A percentile compares a stretch with the other conserved stretches of the same genome.
Conservation (phyloP, 345 rosid genomes). For the Salix exigua region DNA sequence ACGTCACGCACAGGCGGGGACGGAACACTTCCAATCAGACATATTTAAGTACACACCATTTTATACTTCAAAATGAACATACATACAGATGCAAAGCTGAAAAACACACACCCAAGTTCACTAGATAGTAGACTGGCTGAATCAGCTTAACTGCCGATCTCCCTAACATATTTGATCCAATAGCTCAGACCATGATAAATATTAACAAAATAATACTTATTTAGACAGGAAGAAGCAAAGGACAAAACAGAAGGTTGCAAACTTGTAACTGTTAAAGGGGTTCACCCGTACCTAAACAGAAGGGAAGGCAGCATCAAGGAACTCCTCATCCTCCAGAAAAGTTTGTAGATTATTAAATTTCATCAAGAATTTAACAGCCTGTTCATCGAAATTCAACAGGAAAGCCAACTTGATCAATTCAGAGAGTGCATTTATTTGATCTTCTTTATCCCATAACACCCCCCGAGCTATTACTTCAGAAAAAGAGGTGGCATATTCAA, state of each 20-base stretch:
- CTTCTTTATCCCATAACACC: conserved; percentile 37
- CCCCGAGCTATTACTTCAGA: conserved; percentile 53
- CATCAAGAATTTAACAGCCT: conserved; percentile 51
- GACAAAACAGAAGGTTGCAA: neutral
- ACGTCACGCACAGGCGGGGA: neutral
- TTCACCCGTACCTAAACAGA: neutral
- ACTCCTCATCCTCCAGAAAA: conserved; percentile 51
- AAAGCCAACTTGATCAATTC: conserved; percentile 59
- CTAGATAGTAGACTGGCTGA: neutral
- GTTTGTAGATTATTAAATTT: conserved; percentile 52
- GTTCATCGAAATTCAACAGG: conserved; percentile 47
- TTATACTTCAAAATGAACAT: neutral
- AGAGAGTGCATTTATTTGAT: conserved; percentile 37
- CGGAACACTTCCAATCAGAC: neutral
- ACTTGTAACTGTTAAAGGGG: neutral
- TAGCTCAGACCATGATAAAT: neutral
- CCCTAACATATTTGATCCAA: neutral
- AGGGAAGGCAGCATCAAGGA: conserved; percentile 1
- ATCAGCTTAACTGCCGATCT: neutral
- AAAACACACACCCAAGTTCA: neutral
- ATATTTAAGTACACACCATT: neutral
- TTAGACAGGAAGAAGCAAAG: neutral
- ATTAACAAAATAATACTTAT: neutral
- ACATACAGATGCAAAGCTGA: neutral
- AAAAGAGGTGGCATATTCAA: conserved; percentile 50